phyloP scores from a whole-genome alignment of 208 protist species.

The Leishmania tarentolae region DNA sequence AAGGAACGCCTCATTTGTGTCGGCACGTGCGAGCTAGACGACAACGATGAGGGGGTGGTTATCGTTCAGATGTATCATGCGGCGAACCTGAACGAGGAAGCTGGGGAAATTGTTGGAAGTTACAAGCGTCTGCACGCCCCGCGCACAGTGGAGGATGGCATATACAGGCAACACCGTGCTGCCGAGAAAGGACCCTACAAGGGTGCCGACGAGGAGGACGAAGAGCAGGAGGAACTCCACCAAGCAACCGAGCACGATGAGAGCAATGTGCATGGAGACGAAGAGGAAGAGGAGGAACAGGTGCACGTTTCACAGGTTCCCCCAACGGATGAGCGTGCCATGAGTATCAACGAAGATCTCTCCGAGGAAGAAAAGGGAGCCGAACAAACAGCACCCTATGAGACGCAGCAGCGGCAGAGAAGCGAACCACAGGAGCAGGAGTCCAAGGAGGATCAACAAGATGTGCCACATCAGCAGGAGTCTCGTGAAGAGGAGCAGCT shows the following conservation, averaged over 20 bases:
- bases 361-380: slow-evolving; percentile 15
- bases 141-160: slow-evolving; percentile 6
- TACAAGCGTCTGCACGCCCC: slow-evolving; percentile 72
- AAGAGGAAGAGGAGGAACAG: slow-evolving; percentile 24
- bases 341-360: slow-evolving; percentile 18
- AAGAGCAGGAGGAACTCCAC: slow-evolving; percentile 27
- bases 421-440: neutral
- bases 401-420: neutral
- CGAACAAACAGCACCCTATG: neutral
- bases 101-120: slow-evolving; percentile 75
- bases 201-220: slow-evolving; percentile 26
- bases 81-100: slow-evolving; percentile 43
- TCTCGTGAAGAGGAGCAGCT: slow-evolving; percentile 4
- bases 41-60: slow-evolving; percentile 48
- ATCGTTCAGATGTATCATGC: slow-evolving; percentile 66
- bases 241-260: slow-evolving; percentile 5
- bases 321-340: slow-evolving; percentile 13
- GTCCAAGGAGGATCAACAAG: neutral
- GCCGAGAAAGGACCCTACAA: slow-evolving; percentile 2
- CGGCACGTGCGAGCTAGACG: slow-evolving; percentile 39
- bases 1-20: slow-evolving; percentile 55
- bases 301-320: neutral
- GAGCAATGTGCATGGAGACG: slow-evolving; percentile 25
- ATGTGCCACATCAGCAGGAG: slow-evolving; percentile 3
- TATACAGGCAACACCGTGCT: slow-evolving; percentile 7